Base-by-base conservation (phyloP, 768 basidiomycete genomes). In the Lactarius hatsudake region DNA sequence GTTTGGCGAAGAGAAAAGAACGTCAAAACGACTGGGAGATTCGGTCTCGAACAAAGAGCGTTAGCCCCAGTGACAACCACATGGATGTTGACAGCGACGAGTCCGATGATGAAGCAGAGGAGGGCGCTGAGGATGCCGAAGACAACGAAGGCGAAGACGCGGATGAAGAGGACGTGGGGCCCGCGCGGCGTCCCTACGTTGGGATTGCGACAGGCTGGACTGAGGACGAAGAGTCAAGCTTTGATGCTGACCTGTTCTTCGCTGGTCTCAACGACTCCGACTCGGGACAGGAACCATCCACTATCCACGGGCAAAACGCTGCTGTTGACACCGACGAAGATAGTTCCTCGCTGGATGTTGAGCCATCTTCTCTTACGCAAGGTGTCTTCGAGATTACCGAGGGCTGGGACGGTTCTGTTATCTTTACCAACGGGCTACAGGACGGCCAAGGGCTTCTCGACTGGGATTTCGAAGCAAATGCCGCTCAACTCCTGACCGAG, bases 181-280 rank as follows among this genome's bases (percentile, higher is more conserved):
- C 72, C 43, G 71, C 74, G 20, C 75, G 74, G 59, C 75, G 76
- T 45, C 77, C 79, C 58, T 90, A 87, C 72, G 82, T 83, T 48
- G 89, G 88, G 58, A 81, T 90, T 57, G 87, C 84, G 58, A 87
- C 87, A 1, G 87, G 89, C 53, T 94, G 90, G 91, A 88, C 88
- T 48, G 88, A 89, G 23, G 89, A 87, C 65, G 90, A 83, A 28
- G 91, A 91, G 74, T 88, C 86, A 2, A 85, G 83, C 67, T 90
- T 91, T 71, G 92, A 94, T 71, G 92, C 92, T 12, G 91, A 93
- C 68, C 75, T 93, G 0, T 93, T 94, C 78, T 93, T 94, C 72
- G 86, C 88, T 63, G 89, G 91, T 73, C 83, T 93, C 51, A 86
- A 86, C 43, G 90, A 85, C 72, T 74, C 74, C 58, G 73, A 76